A percentile compares a stretch with the other conserved stretches of the same genome.
Conservation (phyloP, 192 early-diverging fungal genomes). For the Linnemannia exigua region DNA sequence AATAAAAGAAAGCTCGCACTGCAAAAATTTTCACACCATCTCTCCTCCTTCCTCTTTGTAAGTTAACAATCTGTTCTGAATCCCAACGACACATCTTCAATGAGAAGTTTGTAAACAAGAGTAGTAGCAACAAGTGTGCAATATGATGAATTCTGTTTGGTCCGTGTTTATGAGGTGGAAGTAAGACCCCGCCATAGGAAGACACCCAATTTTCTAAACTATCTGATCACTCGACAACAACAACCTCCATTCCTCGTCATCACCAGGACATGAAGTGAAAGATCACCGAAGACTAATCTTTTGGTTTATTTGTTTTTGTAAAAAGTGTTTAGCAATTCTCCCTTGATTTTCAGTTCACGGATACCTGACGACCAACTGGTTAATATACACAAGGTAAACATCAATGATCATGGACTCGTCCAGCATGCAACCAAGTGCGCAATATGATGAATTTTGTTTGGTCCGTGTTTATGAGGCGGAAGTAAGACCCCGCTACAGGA, state of each 20-base stretch:
- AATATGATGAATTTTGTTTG: slow-evolving; percentile 60
- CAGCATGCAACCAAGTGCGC: neutral
- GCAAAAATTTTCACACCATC: slow-evolving; percentile 21
- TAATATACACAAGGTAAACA: neutral
- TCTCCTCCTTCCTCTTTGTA: slow-evolving; percentile 9
- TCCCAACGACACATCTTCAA: slow-evolving; percentile 1
- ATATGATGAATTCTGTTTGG: slow-evolving; percentile 59
- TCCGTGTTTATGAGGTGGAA: slow-evolving; percentile 61
- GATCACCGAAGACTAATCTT: neutral
- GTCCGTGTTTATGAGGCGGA: slow-evolving; percentile 61
- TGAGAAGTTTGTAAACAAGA: neutral
- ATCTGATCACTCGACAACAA: slow-evolving; percentile 49
- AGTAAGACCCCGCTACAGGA: slow-evolving; percentile 56
- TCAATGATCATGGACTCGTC: neutral
- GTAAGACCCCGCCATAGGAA: slow-evolving; percentile 58
- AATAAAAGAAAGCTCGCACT: neutral
- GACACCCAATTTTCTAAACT: slow-evolving; percentile 57
- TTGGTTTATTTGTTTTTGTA: neutral
- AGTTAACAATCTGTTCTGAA: slow-evolving; percentile 10
- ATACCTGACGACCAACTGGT: neutral
- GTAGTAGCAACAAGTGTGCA: slow-evolving; percentile 13
- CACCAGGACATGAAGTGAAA: neutral
- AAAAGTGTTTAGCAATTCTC: neutral
- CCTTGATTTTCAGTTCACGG: neutral
- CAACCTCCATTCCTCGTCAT: neutral